Conservation (phyloP, 2,329 filamentous ascomycete genomes). For the Fusarium humuli region DNA sequence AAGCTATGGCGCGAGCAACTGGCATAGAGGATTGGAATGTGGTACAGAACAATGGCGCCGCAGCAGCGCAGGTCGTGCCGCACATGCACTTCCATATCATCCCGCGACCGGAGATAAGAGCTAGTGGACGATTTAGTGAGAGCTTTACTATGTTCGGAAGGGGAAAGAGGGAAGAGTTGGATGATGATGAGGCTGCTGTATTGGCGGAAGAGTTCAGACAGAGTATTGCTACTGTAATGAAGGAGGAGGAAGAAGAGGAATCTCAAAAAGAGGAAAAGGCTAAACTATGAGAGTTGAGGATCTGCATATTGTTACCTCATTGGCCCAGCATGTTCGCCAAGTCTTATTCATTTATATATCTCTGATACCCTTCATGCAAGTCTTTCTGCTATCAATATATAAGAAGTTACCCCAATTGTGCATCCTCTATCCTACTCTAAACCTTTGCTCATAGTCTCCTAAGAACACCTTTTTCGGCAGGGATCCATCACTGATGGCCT, state of each 20-base stretch:
- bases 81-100: slow-evolving; percentile 97
- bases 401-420: neutral
- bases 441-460: slow-evolving; percentile 77
- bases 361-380: slow-evolving; percentile 27
- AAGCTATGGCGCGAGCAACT: slow-evolving; percentile 75
- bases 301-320: slow-evolving; percentile 18
- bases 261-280: slow-evolving; percentile 43
- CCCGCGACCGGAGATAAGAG: slow-evolving; percentile 77
- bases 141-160: slow-evolving; percentile 87
- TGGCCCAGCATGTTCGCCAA: slow-evolving; percentile 9
- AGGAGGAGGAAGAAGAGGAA: slow-evolving; percentile 50
- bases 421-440: neutral
- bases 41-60: slow-evolving; percentile 92
- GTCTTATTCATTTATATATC: slow-evolving; percentile 1
- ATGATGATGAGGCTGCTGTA: slow-evolving; percentile 76
- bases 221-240: slow-evolving; percentile 61
- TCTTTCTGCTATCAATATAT: neutral
- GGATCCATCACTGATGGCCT: slow-evolving; percentile 82
- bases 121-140: slow-evolving; percentile 64
- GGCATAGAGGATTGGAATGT: slow-evolving; percentile 91
- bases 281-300: slow-evolving; percentile 52
- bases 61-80: slow-evolving; percentile 90
- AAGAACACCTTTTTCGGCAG: slow-evolving; percentile 84
- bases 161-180: slow-evolving; percentile 77
- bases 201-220: slow-evolving; percentile 68